These are phyloP conservation scores for Venturia oleaginea DNA, from an alignment of 2,329 filamentous ascomycete species.

Conservation along the genomic window DNA sequence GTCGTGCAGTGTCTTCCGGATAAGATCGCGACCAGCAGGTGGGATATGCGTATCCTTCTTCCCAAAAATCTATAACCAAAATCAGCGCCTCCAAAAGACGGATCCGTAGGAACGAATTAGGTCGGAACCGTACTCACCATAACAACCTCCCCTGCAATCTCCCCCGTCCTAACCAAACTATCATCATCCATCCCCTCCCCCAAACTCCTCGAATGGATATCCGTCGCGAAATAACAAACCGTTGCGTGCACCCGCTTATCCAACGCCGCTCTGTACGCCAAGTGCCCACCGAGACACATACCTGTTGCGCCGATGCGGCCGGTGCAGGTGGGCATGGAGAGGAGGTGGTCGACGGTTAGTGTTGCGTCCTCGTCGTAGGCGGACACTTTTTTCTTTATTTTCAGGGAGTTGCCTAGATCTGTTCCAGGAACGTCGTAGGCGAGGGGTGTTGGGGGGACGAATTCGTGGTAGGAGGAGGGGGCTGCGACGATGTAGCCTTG, in stretches of 20 bases:
- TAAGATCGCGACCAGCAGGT: conserved; percentile 70
- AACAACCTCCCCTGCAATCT: conserved; percentile 69
- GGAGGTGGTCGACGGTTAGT: conserved; percentile 33
- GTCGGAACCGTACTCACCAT: conserved; percentile 42
- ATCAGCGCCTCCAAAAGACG: background rate
- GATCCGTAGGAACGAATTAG: background rate
- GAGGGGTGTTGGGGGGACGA: conserved; percentile 73
- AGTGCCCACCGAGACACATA: conserved; percentile 90
- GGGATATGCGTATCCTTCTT: conserved; percentile 87
- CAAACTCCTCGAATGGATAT: conserved; percentile 72
- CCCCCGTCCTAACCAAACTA: conserved; percentile 48
- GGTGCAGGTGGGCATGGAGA: conserved; percentile 47
- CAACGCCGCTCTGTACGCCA: conserved; percentile 64
- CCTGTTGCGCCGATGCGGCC: conserved; percentile 71
- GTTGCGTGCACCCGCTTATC: conserved; percentile 68
- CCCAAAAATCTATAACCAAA: conserved; percentile 64
- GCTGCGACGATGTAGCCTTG: conserved; percentile 91
- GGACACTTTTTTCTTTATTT: conserved; percentile 72
- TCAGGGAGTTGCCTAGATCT: conserved; percentile 78
- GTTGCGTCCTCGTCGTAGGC: conserved; percentile 64
- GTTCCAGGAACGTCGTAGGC: conserved; percentile 84
- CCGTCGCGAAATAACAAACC: conserved; percentile 87
- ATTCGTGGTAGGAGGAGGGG: conserved; percentile 88
- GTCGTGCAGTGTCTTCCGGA: conserved; percentile 71
- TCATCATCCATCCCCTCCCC: conserved; percentile 60